Percentiles rank a stretch among this genome's conserved stretches.
Conservation (phyloP, 768 basidiomycete species). For the Fibroporia radiculosa region DNA sequence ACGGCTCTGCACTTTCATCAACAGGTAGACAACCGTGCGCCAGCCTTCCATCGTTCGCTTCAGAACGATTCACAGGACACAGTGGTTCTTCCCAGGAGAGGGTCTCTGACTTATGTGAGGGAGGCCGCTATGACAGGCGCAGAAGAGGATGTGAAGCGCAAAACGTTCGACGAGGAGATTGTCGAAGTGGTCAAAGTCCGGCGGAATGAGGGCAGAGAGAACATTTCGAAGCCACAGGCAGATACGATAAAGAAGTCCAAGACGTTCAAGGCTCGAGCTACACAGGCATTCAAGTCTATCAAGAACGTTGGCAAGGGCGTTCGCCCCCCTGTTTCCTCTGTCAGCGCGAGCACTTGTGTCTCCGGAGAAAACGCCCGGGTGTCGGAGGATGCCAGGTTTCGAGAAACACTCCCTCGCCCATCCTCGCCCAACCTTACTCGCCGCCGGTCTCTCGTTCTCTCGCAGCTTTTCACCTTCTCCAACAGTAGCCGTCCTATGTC, state of each 20-base stretch:
- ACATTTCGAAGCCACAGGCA: constrained; percentile 13
- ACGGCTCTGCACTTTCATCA: constrained; percentile 21
- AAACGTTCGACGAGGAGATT: constrained; percentile 23
- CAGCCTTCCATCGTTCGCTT: constrained; percentile 20
- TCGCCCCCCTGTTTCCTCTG: constrained; percentile 7
- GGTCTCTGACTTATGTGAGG: constrained; percentile 10
- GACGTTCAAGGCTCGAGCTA: constrained; percentile 27
- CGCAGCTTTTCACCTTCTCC: constrained; percentile 21
- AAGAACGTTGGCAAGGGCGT: constrained; percentile 24
- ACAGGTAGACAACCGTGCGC: constrained; percentile 24
- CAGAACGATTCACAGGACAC: constrained; percentile 19
- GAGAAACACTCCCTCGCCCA: constrained; percentile 10
- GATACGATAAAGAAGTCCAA: constrained; percentile 23
- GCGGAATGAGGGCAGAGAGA: constrained; percentile 22
- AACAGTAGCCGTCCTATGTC: constrained; percentile 8
- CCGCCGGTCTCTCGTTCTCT: constrained; percentile 20
- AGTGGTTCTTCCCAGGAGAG: constrained; percentile 22
- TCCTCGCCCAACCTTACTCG: constrained; percentile 16
- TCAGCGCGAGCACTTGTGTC: not conserved
- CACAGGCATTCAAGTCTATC: constrained; percentile 28
- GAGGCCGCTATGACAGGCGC: constrained; percentile 2
- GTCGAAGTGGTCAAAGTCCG: constrained; percentile 29
- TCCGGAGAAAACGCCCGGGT: constrained; percentile 4
- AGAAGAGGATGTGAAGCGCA: constrained; percentile 6
- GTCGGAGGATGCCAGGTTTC: constrained; percentile 3